A percentile compares a stretch with the other conserved stretches of the same genome.
Evolutionary conservation across 2,329 filamentous ascomycete species (phyloP).

Genomic region (Colletotrichum tanaceti): DNA sequence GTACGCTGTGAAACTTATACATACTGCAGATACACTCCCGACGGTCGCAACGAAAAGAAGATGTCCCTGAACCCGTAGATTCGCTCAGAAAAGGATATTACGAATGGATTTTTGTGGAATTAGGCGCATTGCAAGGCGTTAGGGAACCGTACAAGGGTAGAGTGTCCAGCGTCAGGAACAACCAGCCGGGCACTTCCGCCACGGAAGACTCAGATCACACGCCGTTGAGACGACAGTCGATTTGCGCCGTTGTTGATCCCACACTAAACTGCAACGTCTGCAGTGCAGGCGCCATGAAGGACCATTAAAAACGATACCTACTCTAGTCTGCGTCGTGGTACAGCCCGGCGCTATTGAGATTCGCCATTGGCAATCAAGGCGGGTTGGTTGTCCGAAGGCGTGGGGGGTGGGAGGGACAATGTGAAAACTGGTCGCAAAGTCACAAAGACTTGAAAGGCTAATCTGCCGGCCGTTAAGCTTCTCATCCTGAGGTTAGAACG

Average conservation of each 20-base stretch:
- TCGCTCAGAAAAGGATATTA: conserved; percentile 40
- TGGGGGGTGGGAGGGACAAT: not conserved
- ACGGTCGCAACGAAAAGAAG: conserved; percentile 73
- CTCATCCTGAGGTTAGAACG: conserved; percentile 34
- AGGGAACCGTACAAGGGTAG: conserved; percentile 9
- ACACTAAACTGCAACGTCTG: not conserved
- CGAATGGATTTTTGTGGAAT: conserved; percentile 21
- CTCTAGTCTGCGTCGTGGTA: too few species aligned
- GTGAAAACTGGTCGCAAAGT: not conserved
- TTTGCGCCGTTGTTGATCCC: conserved; percentile 1
- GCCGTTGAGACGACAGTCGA: not conserved
- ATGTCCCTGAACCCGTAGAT: conserved; percentile 52
- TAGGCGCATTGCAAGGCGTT: conserved; percentile 44
- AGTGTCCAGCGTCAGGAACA: not conserved
- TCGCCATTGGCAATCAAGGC: too few species aligned
- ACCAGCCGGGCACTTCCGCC: not conserved
- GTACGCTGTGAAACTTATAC: conserved; percentile 40
- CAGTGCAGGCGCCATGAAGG: not conserved
- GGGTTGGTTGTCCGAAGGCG: not conserved
- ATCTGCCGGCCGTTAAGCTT: conserved; percentile 2
- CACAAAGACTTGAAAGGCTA: not conserved
- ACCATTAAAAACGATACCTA: not conserved
- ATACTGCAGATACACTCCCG: conserved; percentile 66
- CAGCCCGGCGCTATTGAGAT: not conserved
- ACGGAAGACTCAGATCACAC: not conserved